Percentiles rank a stretch among this genome's conserved stretches.
These are phyloP conservation scores for Ascochyta pisi DNA, from an alignment of 2,329 filamentous ascomycete species.

Conservation along the genomic window DNA sequence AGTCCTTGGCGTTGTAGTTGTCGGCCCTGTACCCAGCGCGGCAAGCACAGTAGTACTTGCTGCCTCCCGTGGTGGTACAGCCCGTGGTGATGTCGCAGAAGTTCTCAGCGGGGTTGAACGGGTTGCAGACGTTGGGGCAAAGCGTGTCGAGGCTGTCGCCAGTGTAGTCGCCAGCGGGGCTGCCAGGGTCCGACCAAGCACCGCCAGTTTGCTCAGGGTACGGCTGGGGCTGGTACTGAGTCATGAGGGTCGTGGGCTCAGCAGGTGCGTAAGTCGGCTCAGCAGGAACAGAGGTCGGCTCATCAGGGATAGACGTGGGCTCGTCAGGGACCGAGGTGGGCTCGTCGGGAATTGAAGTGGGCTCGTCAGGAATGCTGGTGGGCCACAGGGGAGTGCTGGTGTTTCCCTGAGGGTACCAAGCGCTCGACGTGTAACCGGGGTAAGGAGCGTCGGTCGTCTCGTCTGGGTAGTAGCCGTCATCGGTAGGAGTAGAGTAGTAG, in stretches of 20 bases:
- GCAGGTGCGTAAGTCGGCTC: neutral
- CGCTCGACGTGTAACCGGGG: neutral
- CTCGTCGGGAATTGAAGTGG: neutral
- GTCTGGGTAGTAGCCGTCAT: neutral
- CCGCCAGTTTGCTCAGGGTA: conserved; percentile 1
- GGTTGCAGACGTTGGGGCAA: conserved; percentile 36
- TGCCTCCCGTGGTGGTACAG: conserved; percentile 32
- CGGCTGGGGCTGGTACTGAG: conserved; percentile 5
- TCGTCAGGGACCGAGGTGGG: neutral
- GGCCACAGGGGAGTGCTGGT: neutral
- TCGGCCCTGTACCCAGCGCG: conserved; percentile 33
- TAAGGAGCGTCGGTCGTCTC: conserved; percentile 6
- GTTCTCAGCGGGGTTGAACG: conserved; percentile 31
- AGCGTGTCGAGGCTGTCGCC: conserved; percentile 26
- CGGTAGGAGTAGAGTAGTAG: neutral
- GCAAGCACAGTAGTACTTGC: conserved; percentile 40
- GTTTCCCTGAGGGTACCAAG: conserved; percentile 7
- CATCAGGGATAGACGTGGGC: neutral
- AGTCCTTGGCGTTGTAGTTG: conserved; percentile 32
- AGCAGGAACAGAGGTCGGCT: neutral
- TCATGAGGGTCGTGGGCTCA: conserved; percentile 10
- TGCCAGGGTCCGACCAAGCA: conserved; percentile 4
- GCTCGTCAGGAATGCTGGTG: neutral
- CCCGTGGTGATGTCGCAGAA: conserved; percentile 35
- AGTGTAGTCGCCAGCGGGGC: conserved; percentile 23